Evolutionary conservation across 2,329 filamentous ascomycete genomes (phyloP), one percentile per base, ranked within the genome.

Genomic region (Gremmenia infestans): DNA sequence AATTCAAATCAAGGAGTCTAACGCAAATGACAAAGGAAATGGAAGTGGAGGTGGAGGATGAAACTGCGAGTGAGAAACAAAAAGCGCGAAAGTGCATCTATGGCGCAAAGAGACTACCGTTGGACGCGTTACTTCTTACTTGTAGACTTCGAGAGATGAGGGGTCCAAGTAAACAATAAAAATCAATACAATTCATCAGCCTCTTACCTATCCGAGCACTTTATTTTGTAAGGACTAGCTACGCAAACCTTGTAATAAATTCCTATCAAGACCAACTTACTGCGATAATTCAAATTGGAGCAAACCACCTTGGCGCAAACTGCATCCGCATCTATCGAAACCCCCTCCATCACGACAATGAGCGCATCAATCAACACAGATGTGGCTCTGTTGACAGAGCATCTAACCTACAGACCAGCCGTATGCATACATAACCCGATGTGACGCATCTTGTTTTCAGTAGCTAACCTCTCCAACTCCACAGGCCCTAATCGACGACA

Each of bases 401-500:
- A 99, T 71, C 89, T 99, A 67, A 89, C 90, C 62, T 97, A 96
- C 67, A 93, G 94, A 1, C 94, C 93, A 28, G 83, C 96, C 63
- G 92, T 96, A 74, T 69, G 88, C 77, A 25, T 53, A 37, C 32
- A 4, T n/a, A 6, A 2, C 23, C 11, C 15, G 9, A 45, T 2
- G 19, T 45, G 1, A 28, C 28, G n/a, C 11, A 4, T 9, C 19
- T 23, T 17, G 4, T 12, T 4, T 9, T 17, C 11, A 45, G 17
- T 23, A 17, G n/a, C 19, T 19, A 45, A 47, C 5, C 11, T n/a
- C 14, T 15, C 23, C 23, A 12, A 19, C 23, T 5, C 9, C 28
- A 9, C 45, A 96, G 92, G 89, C 89, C 59, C 83, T 99, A 43
- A 88, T 99, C 68, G 94, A 99, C 82, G 93, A 97, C 74, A 92